Evolutionary conservation across 2,329 filamentous ascomycete species (phyloP), one percentile per base, ranked within the genome.

Genomic region (Phyllosticta ampelicida): DNA sequence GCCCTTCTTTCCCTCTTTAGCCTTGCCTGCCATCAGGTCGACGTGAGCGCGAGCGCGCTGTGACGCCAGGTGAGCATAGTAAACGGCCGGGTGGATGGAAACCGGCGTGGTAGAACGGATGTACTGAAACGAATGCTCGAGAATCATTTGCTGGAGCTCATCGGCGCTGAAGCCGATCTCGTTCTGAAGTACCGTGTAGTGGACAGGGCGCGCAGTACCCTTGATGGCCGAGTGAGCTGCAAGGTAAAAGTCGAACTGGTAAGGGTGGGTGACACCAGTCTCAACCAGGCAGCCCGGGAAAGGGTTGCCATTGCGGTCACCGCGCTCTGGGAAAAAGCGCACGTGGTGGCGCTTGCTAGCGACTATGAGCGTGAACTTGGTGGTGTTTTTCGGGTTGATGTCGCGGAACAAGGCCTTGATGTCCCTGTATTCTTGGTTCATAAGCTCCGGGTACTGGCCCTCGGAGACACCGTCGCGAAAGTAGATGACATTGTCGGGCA

Each of bases 281-380:
- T 97, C 92, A 5, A 99, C 85, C 0, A 99, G 70, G 0, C 89
- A 95, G 2, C 94, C 95, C 0, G 92, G 92, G 0, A 92, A 71
- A 0, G 90, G 81, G 67, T 97, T 99, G 36, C 78, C 81, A 63
- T 95, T 95, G 53, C 79, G 79, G 67, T 99, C 94, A 5, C 74
- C 79, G 11, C 76, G 72, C 53, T 82, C 79, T 0, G 94, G 92
- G 76, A 97, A 97, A 70, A 96, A 90, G 16, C 94, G 87, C 56
- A 96, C 85, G 66, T 96, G 92, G 64, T 99, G 94, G 2, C 94
- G 87, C 79, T 99, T 99, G 1, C 89, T 91, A 1, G 89, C 91
- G 51, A 97, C 81, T 48, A 96, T 83, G 10, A 95, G 90, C 0
- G 90, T 90, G 66, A 96, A 85, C 68, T 87, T 87, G 2, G 87